Evolutionary conservation across 805 yeast genomes (phyloP).

Genomic region (Saccharomycopsis sp.): DNA sequence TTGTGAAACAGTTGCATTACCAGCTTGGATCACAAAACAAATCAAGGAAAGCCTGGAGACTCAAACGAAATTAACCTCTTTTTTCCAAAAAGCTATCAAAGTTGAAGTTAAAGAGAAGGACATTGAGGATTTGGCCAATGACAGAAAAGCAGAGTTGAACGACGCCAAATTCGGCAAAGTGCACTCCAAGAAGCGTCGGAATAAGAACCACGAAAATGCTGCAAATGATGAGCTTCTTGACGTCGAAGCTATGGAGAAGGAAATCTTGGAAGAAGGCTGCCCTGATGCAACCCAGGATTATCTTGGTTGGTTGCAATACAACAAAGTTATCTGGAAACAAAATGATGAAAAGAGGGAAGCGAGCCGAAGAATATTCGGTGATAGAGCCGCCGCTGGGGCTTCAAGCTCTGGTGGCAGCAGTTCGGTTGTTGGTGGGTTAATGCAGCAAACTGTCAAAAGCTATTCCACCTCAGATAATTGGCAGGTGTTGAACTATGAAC

Average conservation of each 20-base stretch:
- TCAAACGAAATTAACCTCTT: constrained; percentile 55
- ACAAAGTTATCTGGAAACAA: constrained; percentile 79
- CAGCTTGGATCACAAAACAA: constrained; percentile 77
- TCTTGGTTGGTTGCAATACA: constrained; percentile 58
- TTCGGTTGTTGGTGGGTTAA: constrained; percentile 52
- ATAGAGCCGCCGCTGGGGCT: constrained; percentile 31
- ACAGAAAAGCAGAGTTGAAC: constrained; percentile 25
- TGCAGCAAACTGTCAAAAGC: constrained; percentile 69
- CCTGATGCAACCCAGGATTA: constrained; percentile 65
- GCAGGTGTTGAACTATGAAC: constrained; percentile 72
- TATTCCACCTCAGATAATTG: constrained; percentile 64
- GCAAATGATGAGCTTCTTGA: constrained; percentile 30
- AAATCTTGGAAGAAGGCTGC: constrained; percentile 41
- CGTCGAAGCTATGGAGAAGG: constrained; percentile 35
- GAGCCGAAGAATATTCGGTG: constrained; percentile 74
- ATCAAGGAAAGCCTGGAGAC: constrained; percentile 54
- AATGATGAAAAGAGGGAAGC: constrained; percentile 67
- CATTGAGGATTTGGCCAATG: constrained; percentile 63
- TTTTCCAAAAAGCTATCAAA: constrained; percentile 39
- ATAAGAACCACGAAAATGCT: constrained; percentile 1
- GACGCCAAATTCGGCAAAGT: constrained; percentile 30
- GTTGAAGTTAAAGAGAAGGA: constrained; percentile 41
- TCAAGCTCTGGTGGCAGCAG: constrained; percentile 32
- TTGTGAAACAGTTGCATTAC: constrained; percentile 89
- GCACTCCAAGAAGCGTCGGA: constrained; percentile 37